Conservation (phyloP, 2,329 filamentous ascomycete species). For the Bretziella fagacearum region DNA sequence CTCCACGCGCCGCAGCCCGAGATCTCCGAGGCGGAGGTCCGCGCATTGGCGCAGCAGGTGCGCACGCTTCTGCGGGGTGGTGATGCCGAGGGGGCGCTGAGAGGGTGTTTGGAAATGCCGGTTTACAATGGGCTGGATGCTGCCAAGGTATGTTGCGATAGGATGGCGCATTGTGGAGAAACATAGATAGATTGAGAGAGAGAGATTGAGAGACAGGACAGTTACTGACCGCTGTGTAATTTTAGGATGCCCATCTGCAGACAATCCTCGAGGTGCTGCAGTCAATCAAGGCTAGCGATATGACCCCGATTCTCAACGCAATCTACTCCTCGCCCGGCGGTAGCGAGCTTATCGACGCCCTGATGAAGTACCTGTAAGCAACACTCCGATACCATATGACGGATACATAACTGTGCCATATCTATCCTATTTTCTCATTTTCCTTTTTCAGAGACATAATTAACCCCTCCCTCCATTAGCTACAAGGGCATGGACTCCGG, state of each 20-base stretch:
- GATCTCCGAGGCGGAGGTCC: conserved; percentile 60
- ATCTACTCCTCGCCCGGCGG: conserved; percentile 68
- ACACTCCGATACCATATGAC: conserved; percentile 17
- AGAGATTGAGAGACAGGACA: not conserved
- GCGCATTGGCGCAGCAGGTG: conserved; percentile 62
- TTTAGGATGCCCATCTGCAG: conserved; percentile 66
- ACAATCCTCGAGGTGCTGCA: conserved; percentile 87
- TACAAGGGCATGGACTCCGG: conserved; percentile 73
- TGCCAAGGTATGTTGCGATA: conserved; percentile 33
- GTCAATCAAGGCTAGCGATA: conserved; percentile 90
- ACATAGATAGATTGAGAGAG: not conserved
- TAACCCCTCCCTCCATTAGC: conserved; percentile 26
- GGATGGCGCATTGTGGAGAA: not conserved
- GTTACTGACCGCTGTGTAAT: conserved; percentile 16
- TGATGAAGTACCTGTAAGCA: conserved; percentile 92
- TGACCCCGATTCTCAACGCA: conserved; percentile 70
- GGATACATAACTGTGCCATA: too few species aligned
- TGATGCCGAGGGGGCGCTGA: conserved; percentile 72
- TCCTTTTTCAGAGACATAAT: not conserved
- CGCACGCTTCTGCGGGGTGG: conserved; percentile 75
- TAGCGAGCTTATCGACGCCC: conserved; percentile 68
- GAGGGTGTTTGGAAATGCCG: conserved; percentile 67
- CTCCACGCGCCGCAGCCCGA: conserved; percentile 63
- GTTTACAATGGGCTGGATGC: conserved; percentile 49
- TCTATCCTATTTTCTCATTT: not conserved